Evolutionary conservation across 768 basidiomycete genomes (phyloP).

Genomic region (Hemileccinum impolitum): DNA sequence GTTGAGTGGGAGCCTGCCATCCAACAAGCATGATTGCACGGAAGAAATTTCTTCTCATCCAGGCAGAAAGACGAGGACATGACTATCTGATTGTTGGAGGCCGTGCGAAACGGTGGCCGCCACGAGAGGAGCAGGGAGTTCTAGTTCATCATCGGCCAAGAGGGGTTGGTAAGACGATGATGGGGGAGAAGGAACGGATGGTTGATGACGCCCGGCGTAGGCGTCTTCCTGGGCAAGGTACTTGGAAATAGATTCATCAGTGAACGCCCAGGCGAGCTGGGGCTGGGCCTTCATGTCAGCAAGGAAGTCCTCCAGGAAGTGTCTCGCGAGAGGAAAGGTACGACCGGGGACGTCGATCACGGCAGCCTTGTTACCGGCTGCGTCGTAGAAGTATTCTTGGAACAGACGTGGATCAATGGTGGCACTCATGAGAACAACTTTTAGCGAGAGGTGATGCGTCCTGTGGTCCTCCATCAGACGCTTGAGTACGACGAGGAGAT

Average conservation of each 20-base stretch:
- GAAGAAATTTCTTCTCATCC: conserved; percentile 88
- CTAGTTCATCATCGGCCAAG: conserved; percentile 52
- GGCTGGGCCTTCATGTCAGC: conserved; percentile 42
- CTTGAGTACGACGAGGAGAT: conserved; percentile 87
- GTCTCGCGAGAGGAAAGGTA: conserved; percentile 81
- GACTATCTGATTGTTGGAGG: conserved; percentile 69
- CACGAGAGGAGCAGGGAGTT: conserved; percentile 77
- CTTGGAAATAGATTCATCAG: conserved; percentile 63
- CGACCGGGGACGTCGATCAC: conserved; percentile 87
- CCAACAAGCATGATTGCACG: conserved; percentile 61
- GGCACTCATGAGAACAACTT: conserved; percentile 92
- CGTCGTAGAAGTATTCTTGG: conserved; percentile 79
- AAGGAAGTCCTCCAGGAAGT: conserved; percentile 78
- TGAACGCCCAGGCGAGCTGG: conserved; percentile 58
- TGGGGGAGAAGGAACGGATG: conserved; percentile 1
- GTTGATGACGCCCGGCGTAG: conserved; percentile 11
- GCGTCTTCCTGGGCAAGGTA: conserved; percentile 64
- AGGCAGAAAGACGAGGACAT: conserved; percentile 88
- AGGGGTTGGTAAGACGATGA: conserved; percentile 6
- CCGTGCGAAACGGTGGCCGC: conserved; percentile 81
- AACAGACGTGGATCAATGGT: conserved; percentile 91
- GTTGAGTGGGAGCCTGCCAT: conserved; percentile 50
- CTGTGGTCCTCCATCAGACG: conserved; percentile 74
- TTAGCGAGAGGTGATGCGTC: conserved; percentile 66
- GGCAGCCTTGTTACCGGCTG: conserved; percentile 54